Percentiles rank a stretch among this genome's conserved stretches.
Conservation (phyloP, 129 eudicot species). For the Tagetes patula region DNA sequence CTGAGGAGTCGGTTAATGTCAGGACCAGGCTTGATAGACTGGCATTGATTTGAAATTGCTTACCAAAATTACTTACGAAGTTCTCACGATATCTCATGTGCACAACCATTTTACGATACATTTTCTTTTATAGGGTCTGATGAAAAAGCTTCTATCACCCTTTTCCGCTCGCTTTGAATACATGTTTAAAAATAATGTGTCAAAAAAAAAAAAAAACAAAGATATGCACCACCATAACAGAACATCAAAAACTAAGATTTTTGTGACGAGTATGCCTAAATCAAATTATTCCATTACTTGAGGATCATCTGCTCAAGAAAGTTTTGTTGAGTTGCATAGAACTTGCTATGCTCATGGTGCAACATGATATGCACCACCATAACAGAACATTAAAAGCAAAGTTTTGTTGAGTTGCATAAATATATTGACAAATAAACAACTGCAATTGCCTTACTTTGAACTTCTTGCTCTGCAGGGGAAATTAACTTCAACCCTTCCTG, state of each 20-base stretch:
- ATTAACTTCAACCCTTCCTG: conserved; percentile 17
- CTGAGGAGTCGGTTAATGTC: too few relatives aligned
- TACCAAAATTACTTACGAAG: too few relatives aligned
- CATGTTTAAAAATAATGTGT: too few relatives aligned
- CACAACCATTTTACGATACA: too few relatives aligned
- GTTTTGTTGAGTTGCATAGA: conserved; percentile 1
- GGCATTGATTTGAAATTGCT: too few relatives aligned
- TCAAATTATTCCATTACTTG: not conserved
- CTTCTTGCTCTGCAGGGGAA: conserved; percentile 9
- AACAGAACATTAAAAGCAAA: not conserved
- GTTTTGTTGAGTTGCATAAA: not conserved
- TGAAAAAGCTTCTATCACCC: too few relatives aligned
- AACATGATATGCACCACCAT: not conserved
- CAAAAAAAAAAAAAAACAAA: too few relatives aligned
- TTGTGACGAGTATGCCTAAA: not conserved
- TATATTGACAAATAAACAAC: conserved; percentile 3
- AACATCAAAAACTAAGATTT: not conserved
- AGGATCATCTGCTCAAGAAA: not conserved
- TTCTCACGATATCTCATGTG: too few relatives aligned
- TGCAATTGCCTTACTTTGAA: conserved; percentile 9
- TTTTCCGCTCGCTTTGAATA: too few relatives aligned
- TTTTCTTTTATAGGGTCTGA: too few relatives aligned
- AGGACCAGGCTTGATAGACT: too few relatives aligned
- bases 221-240: too few relatives aligned
- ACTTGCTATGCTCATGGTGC: conserved; percentile 19